A percentile compares a stretch with the other conserved stretches of the same genome.
phyloP scores from a whole-genome alignment of 2,329 filamentous ascomycete species.

The Aaosphaeria arxii region DNA sequence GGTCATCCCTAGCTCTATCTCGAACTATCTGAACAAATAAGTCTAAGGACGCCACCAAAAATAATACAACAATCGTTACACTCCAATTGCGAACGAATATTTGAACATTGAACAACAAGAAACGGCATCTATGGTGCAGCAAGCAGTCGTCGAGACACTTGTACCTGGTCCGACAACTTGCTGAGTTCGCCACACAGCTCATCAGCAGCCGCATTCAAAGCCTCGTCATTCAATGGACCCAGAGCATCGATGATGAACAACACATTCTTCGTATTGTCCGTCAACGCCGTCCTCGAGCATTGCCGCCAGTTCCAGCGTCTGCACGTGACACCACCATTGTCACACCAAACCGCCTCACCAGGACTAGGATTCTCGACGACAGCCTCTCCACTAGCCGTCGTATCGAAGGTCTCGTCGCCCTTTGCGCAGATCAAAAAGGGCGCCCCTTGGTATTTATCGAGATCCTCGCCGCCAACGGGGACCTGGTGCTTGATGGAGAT shows the following conservation, averaged over 20 bases:
- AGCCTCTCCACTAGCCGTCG: conserved; percentile 23
- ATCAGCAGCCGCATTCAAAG: conserved; percentile 22
- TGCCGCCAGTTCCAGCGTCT: conserved; percentile 42
- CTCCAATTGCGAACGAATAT: no score
- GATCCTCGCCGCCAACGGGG: conserved; percentile 39
- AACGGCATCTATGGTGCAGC: no score
- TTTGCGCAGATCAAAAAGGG: conserved; percentile 29
- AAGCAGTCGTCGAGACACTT: background rate
- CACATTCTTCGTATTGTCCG: conserved; percentile 32
- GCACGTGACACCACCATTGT: conserved; percentile 37
- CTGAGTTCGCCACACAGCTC: conserved; percentile 19
- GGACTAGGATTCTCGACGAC: conserved; percentile 16
- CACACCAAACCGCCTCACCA: conserved; percentile 42
- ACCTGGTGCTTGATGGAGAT: conserved; percentile 40
- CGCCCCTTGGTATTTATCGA: conserved; percentile 36
- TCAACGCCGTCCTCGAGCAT: conserved; percentile 34
- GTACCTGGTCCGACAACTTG: background rate
- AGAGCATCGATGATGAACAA: conserved; percentile 36
- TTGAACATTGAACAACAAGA: no score
- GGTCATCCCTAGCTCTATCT: no score
- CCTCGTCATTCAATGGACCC: conserved; percentile 16
- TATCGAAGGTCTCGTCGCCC: conserved; percentile 36
- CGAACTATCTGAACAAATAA: no score
- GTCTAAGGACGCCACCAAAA: no score
- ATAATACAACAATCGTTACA: no score